Evolutionary conservation across 2,329 filamentous ascomycete genomes (phyloP).

Genomic region (Proliferodiscus dingleyae): DNA sequence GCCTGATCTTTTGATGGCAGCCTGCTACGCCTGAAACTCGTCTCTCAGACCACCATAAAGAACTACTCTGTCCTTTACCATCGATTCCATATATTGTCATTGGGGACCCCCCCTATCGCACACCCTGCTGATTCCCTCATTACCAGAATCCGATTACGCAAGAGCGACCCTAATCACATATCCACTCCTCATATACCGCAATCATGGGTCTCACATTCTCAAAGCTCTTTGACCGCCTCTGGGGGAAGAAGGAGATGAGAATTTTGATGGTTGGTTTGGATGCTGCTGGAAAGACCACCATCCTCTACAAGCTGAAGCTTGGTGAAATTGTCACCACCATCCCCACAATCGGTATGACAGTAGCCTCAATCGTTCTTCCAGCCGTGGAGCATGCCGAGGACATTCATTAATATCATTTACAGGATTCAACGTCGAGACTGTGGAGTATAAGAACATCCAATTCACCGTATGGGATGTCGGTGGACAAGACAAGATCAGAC

Average conservation of each 20-base stretch:
- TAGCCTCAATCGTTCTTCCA: slow-evolving; percentile 1
- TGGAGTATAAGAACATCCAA: slow-evolving; percentile 99
- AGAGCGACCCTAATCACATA: slow-evolving; percentile 33
- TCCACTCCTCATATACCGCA: too few species aligned
- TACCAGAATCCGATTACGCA: slow-evolving; percentile 24
- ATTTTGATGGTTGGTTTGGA: slow-evolving; percentile 99
- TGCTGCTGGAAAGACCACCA: slow-evolving; percentile 99
- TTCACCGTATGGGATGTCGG: slow-evolving; percentile 99
- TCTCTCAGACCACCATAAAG: slow-evolving; percentile 2
- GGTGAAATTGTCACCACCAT: slow-evolving; percentile 99
- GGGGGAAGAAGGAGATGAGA: slow-evolving; percentile 99
- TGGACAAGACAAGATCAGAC: slow-evolving; percentile 99
- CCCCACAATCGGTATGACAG: slow-evolving; percentile 89
- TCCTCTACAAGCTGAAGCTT: slow-evolving; percentile 99
- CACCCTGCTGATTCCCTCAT: slow-evolving; percentile 15
- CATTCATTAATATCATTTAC: slow-evolving; percentile 13
- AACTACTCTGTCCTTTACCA: slow-evolving; percentile 25
- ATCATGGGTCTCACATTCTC: slow-evolving; percentile 98
- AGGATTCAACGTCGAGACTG: slow-evolving; percentile 99
- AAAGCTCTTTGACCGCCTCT: slow-evolving; percentile 92
- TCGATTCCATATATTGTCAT: slow-evolving; percentile 16
- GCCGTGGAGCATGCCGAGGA: slow-evolving; percentile 19
- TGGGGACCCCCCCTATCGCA: slow-evolving; percentile 8
- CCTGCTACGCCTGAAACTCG: slow-evolving; percentile 18
- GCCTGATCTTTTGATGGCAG: slow-evolving; percentile 20